Base-by-base conservation (phyloP, 495 filamentous ascomycete genomes). In the Copromyces sp. region DNA sequence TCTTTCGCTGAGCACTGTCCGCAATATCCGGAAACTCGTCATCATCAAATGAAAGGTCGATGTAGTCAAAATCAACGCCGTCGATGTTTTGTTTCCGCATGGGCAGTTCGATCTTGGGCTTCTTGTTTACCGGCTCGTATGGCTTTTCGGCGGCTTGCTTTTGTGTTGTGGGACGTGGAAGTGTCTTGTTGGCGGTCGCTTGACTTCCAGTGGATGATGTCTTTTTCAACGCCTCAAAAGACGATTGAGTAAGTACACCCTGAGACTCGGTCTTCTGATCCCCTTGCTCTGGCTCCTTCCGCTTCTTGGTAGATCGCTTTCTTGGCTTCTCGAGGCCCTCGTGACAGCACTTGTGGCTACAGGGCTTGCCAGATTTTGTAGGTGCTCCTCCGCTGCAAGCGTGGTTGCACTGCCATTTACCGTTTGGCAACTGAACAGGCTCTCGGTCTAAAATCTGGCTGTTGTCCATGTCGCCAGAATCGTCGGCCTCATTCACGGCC, bases 351-450 rank as follows among this genome's bases (percentile, higher is more conserved):
- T 89, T 81, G 76, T 99, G 95, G 16, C 76, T 81, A 73, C 84
- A 85, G 24, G 69, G 75, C 40, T 78, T 84, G 24, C 80, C 82
- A 9, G 82, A 87, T 80, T 83, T 89, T n/a, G 86, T 90, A 73
- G 90, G 91, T 73, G 92, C 87, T 42, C 90, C 93, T 78, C 93
- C 83, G 11, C 75, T 78, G 72, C 86, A 99, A 42, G 81, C 84
- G 76, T 99, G 95, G 72, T 94, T 94, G 82, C 95, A 98, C 59
- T 86, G 86, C 90, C 92, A 98, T 76, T 89, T 95, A 1, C 94
- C 95, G 80, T 94, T 98, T 0, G 87, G 82, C 71, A 96, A 87
- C 74, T 85, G 87, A 12, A 83, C 75, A 2, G 89, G 86, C 44
- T 85, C 85, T 24, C 78, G 72, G n/a, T 77, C 74, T 14, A 71